A percentile compares a stretch with the other conserved stretches of the same genome.
phyloP scores from a whole-genome alignment of 2,329 filamentous ascomycete species.

The Penicillium sp. region DNA sequence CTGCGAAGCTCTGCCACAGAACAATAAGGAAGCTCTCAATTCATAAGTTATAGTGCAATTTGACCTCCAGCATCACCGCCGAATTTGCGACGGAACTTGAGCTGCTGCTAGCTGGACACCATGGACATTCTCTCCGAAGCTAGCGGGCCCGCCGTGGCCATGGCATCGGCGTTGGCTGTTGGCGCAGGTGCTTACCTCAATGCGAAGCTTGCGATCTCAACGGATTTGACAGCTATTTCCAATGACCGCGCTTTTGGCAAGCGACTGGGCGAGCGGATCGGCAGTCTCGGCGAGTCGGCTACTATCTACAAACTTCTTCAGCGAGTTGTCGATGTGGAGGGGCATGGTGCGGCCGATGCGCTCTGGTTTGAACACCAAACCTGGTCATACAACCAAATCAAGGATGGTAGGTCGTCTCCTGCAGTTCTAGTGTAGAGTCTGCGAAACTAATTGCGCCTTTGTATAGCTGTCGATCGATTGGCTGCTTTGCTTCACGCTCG shows the following conservation, averaged over 20 bases:
- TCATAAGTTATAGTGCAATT: not conserved
- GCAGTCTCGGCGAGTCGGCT: conserved; percentile 46
- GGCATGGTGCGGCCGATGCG: conserved; percentile 47
- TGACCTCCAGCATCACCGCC: not conserved
- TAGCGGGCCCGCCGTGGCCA: conserved; percentile 37
- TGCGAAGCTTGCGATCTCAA: conserved; percentile 50
- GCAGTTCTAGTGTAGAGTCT: not conserved
- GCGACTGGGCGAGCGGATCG: conserved; percentile 45
- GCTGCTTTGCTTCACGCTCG: conserved; percentile 50
- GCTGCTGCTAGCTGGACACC: not conserved
- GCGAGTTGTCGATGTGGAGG: conserved; percentile 48
- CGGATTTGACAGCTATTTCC: conserved; percentile 46
- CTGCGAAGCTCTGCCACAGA: not conserved
- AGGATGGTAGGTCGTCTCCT: conserved; percentile 44
- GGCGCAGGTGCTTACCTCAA: conserved; percentile 52
- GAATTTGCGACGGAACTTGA: not conserved
- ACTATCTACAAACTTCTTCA: conserved; percentile 54
- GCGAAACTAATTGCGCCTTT: not conserved
- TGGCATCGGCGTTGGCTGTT: conserved; percentile 44
- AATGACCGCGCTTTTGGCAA: conserved; percentile 43
- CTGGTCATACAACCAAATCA: conserved; percentile 56
- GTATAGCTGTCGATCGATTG: conserved; percentile 52
- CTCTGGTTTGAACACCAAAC: conserved; percentile 58
- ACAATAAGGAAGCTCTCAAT: not conserved
- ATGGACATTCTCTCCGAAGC: conserved; percentile 42